A percentile compares a stretch with the other conserved stretches of the same genome.
These are phyloP conservation scores for Talaromyces stipitatus DNA, from an alignment of 495 filamentous ascomycete genomes.

Conservation along the genomic window DNA sequence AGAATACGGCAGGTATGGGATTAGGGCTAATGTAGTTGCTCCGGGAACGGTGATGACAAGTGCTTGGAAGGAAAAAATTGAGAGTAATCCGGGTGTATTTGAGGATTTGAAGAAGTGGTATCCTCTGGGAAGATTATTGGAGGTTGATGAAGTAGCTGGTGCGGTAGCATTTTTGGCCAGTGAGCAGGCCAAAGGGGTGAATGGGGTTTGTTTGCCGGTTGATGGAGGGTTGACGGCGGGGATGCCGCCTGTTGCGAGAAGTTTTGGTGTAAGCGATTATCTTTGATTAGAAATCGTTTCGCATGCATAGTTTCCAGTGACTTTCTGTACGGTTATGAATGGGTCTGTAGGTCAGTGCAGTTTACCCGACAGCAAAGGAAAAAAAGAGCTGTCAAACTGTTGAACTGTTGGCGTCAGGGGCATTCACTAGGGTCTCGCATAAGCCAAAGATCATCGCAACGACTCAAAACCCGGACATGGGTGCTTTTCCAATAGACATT, in stretches of 20 bases:
- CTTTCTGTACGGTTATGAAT: too few relatives aligned
- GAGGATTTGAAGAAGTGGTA: slow-evolving; percentile 2
- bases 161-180: slow-evolving; percentile 35
- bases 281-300: background rate
- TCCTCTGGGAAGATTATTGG: background rate
- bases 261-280: background rate
- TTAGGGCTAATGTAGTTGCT: slow-evolving; percentile 4
- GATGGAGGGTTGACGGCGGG: slow-evolving; percentile 37
- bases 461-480: slow-evolving; percentile 26
- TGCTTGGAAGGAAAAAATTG: background rate
- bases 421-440: slow-evolving; percentile 12
- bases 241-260: slow-evolving; percentile 3
- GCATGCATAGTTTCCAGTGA: too few relatives aligned
- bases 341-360: too few relatives aligned
- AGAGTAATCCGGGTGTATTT: background rate
- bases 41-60: background rate
- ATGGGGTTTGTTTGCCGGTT: slow-evolving; percentile 38
- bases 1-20: slow-evolving; percentile 1
- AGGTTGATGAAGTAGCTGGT: slow-evolving; percentile 24
- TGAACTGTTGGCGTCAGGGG: too few relatives aligned
- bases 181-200: slow-evolving; percentile 43
- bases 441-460: slow-evolving; percentile 25
- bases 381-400: too few relatives aligned
- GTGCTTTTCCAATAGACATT: slow-evolving; percentile 18
- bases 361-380: too few relatives aligned